Conservation (phyloP, 495 filamentous ascomycete species). For the Lepidopterella palustris region DNA sequence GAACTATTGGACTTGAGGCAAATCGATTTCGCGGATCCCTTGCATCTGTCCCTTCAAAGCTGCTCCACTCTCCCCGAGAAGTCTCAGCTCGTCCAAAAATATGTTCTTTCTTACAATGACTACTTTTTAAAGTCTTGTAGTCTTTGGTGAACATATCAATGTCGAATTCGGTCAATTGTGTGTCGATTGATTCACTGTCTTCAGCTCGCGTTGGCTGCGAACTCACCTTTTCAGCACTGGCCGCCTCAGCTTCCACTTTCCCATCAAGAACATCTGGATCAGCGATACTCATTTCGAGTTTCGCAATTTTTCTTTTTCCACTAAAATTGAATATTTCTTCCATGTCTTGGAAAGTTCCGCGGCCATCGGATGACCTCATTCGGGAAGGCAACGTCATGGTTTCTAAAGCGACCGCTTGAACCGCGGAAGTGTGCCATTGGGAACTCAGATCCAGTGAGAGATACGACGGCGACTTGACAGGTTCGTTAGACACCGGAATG, state of each 20-base stretch:
- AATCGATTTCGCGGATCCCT: constrained; percentile 24
- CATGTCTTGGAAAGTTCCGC: constrained; percentile 54
- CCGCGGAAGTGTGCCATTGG: constrained; percentile 73
- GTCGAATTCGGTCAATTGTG: constrained; percentile 17
- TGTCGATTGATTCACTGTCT: constrained; percentile 8
- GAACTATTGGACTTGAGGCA: constrained; percentile 19
- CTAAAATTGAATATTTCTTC: constrained; percentile 66
- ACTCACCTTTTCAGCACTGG: constrained; percentile 19
- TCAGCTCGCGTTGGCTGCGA: constrained; percentile 14
- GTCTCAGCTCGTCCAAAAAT: constrained; percentile 30
- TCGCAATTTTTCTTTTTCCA: constrained; percentile 74
- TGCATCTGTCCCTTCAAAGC: constrained; percentile 8
- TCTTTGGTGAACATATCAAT: constrained; percentile 23
- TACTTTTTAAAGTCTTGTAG: constrained; percentile 8
- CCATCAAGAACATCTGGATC: constrained; percentile 26
- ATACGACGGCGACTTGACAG: constrained; percentile 50
- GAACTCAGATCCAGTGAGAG: constrained; percentile 59
- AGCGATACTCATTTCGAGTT: constrained; percentile 53
- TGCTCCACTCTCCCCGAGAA: constrained; percentile 29
- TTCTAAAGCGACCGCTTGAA: constrained; percentile 74
- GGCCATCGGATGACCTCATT: constrained; percentile 48
- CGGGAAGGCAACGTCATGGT: constrained; percentile 71
- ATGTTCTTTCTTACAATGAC: constrained; percentile 17
- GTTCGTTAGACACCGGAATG: constrained; percentile 64
- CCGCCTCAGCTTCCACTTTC: constrained; percentile 12